A percentile compares a stretch with the other conserved stretches of the same genome.
These are phyloP conservation scores for Vinca minor DNA, from an alignment of 257 asterid genomes.

Conservation along the genomic window DNA sequence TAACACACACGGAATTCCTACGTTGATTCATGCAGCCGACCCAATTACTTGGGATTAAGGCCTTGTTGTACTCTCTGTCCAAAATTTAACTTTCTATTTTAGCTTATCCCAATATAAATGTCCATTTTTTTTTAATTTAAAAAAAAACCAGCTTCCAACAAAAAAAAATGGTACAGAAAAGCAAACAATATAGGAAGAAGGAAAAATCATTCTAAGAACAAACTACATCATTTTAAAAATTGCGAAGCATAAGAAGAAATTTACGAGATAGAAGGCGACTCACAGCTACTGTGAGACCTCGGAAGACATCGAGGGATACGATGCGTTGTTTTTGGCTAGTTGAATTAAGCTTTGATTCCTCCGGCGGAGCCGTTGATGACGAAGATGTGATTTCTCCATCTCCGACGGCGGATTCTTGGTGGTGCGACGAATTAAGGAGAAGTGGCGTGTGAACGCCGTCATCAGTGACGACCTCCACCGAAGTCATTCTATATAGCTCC, in stretches of 20 bases:
- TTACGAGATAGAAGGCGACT: constrained; percentile 9
- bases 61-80: no score
- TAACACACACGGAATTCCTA: no score
- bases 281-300: constrained; percentile 91
- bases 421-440: constrained; percentile 31
- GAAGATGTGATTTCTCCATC: constrained; percentile 27
- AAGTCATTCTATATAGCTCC: constrained; percentile 30
- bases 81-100: no score
- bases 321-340: constrained; percentile 53
- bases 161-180: neutral
- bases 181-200: neutral
- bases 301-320: constrained; percentile 79
- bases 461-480: constrained; percentile 41
- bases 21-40: no score
- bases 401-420: constrained; percentile 9
- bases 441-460: constrained; percentile 52
- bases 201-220: neutral
- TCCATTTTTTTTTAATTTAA: no score
- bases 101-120: no score
- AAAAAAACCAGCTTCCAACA: neutral
- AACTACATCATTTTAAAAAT: neutral
- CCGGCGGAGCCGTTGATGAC: constrained; percentile 13
- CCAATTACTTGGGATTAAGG: no score
- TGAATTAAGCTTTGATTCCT: constrained; percentile 25
- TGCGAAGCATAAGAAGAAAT: neutral